A percentile compares a stretch with the other conserved stretches of the same genome.
Conservation (phyloP, 495 filamentous ascomycete genomes). For the Hypoxylon subgilvum region DNA sequence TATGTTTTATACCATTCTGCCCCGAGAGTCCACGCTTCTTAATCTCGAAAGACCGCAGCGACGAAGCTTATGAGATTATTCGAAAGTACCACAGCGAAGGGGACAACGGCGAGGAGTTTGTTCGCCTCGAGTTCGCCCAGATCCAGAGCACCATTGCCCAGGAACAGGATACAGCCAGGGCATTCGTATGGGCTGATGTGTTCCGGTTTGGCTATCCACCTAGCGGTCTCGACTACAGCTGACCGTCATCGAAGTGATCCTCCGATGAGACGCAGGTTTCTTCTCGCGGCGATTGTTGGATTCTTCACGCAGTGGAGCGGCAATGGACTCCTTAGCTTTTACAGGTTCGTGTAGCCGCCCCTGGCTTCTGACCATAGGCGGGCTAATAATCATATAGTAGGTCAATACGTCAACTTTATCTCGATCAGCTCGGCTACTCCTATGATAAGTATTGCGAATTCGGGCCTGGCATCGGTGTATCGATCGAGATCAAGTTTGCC, state of each 20-base stretch:
- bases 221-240: not conserved
- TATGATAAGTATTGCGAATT: too few species aligned
- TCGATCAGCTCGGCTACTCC: too few species aligned
- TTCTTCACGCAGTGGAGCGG: conserved; percentile 55
- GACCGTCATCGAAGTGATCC: conserved; percentile 37
- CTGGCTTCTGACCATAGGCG: too few species aligned
- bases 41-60: conserved; percentile 49
- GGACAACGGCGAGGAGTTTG: conserved; percentile 56
- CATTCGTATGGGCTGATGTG: conserved; percentile 59
- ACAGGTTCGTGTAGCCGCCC: conserved; percentile 30
- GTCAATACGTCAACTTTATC: too few species aligned
- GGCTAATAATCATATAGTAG: too few species aligned
- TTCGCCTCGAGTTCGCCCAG: conserved; percentile 59
- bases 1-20: conserved; percentile 55
- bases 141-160: conserved; percentile 60
- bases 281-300: conserved; percentile 57
- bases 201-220: conserved; percentile 34
- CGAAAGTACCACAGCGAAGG: conserved; percentile 65
- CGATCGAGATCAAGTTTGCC: not conserved
- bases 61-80: conserved; percentile 62
- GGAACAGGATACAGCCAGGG: conserved; percentile 55
- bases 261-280: conserved; percentile 57
- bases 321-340: conserved; percentile 59
- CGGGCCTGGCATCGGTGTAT: too few species aligned
- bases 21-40: conserved; percentile 61